phyloP scores from a whole-genome alignment of 805 yeast genomes.

The Yamadazyma paraphyllophila region DNA sequence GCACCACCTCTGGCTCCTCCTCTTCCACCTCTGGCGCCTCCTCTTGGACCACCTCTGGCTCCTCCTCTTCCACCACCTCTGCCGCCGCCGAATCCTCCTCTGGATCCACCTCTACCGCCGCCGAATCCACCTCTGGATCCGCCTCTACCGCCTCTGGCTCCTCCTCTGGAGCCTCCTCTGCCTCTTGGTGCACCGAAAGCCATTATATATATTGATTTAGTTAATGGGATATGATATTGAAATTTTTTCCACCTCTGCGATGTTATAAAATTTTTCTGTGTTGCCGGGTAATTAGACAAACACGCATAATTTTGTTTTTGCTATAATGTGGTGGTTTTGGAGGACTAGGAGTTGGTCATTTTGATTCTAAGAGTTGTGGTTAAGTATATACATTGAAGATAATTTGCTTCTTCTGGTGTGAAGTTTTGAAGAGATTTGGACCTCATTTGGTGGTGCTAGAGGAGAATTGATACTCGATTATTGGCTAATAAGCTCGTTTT shows the following conservation, averaged over 20 bases:
- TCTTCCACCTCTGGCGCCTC: slow-evolving; percentile 55
- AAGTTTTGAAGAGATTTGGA: background rate
- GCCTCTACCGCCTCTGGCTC: slow-evolving; percentile 46
- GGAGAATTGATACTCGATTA: too few species aligned
- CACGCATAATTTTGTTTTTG: slow-evolving; percentile 8
- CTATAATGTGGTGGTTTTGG: background rate
- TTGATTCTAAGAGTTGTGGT: background rate
- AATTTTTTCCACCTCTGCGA: slow-evolving; percentile 6
- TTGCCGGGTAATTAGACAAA: slow-evolving; percentile 13
- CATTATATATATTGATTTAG: slow-evolving; percentile 43
- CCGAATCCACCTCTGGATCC: slow-evolving; percentile 55
- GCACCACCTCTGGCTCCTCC: slow-evolving; percentile 83
- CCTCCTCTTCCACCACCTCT: slow-evolving; percentile 36
- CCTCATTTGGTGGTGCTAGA: too few species aligned
- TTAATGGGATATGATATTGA: background rate
- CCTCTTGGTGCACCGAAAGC: slow-evolving; percentile 74
- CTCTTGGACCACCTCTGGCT: slow-evolving; percentile 42
- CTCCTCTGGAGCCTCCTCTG: slow-evolving; percentile 41
- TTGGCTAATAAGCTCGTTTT: too few species aligned
- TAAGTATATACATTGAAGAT: background rate
- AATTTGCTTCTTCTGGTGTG: background rate
- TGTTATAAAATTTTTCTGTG: slow-evolving; percentile 8
- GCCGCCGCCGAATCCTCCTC: slow-evolving; percentile 31
- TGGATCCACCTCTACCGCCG: slow-evolving; percentile 51
- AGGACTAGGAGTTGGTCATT: background rate